These are phyloP conservation scores for Diatrype stigma DNA, from an alignment of 2,329 filamentous ascomycete species.

Conservation along the genomic window DNA sequence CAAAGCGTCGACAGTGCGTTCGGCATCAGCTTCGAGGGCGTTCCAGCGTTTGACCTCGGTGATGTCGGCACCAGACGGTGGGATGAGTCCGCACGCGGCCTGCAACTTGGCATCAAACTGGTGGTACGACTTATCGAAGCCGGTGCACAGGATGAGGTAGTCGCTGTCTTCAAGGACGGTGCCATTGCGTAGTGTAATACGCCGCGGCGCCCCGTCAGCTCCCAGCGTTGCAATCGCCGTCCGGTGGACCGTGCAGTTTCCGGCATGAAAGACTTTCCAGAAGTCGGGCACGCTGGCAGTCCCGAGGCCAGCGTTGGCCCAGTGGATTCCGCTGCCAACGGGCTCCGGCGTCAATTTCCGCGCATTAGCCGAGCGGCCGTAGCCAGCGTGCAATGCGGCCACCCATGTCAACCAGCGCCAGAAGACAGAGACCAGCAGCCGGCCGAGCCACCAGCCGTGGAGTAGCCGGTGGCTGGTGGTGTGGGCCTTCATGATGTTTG, in stretches of 20 bases:
- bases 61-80: not conserved
- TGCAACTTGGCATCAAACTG: conserved; percentile 15
- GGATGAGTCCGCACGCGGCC: conserved; percentile 11
- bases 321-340: conserved; percentile 26
- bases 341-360: conserved; percentile 15
- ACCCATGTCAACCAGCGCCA: too few species aligned
- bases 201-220: conserved; percentile 5
- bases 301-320: conserved; percentile 28
- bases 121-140: conserved; percentile 18
- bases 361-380: conserved; percentile 15
- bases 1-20: conserved; percentile 11
- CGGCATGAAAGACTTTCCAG: conserved; percentile 28
- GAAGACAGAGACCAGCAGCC: too few species aligned
- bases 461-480: conserved; percentile 22
- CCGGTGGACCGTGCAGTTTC: conserved; percentile 22
- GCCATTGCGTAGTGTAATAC: too few species aligned
- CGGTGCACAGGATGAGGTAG: conserved; percentile 19
- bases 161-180: conserved; percentile 18
- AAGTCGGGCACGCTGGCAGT: conserved; percentile 28
- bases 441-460: conserved; percentile 18
- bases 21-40: conserved; percentile 12
- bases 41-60: conserved; percentile 9
- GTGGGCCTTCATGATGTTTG: conserved; percentile 26
- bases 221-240: conserved; percentile 16
- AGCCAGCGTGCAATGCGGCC: conserved; percentile 21